phyloP scores from a whole-genome alignment of 2,329 filamentous ascomycete species.

The Daldinia sp. region DNA sequence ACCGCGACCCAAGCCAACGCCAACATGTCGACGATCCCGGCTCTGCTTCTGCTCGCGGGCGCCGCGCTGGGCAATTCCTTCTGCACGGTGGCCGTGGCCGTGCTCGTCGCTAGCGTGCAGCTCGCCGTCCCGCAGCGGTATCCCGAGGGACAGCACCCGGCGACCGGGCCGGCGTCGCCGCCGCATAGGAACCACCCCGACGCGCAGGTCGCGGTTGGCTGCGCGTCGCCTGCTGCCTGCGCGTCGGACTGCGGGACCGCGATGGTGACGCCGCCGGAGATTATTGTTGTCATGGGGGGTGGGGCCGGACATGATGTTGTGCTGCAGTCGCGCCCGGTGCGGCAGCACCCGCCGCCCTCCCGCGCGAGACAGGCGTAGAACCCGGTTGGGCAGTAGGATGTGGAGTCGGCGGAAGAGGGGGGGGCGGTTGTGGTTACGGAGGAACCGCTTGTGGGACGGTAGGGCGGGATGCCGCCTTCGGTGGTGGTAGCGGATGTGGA shows the following conservation, averaged over 20 bases:
- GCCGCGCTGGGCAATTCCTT: slow-evolving; percentile 56
- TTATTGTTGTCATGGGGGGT: slow-evolving; percentile 64
- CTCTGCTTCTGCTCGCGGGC: not conserved
- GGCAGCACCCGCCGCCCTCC: slow-evolving; percentile 86
- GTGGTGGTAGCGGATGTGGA: slow-evolving; percentile 45
- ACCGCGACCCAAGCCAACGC: not conserved
- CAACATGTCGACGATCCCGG: not conserved
- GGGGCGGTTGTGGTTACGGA: slow-evolving; percentile 35
- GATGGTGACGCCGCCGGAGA: slow-evolving; percentile 75
- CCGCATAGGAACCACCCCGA: slow-evolving; percentile 80
- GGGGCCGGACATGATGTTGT: slow-evolving; percentile 78
- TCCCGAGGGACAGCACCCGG: slow-evolving; percentile 85
- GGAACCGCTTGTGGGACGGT: slow-evolving; percentile 50
- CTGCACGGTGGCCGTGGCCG: slow-evolving; percentile 64
- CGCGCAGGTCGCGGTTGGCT: slow-evolving; percentile 66
- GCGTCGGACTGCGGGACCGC: slow-evolving; percentile 66
- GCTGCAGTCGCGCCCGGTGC: slow-evolving; percentile 84
- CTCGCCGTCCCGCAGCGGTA: slow-evolving; percentile 77
- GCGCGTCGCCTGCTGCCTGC: slow-evolving; percentile 48
- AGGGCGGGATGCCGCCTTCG: slow-evolving; percentile 48
- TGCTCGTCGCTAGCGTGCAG: slow-evolving; percentile 67
- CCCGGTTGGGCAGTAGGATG: slow-evolving; percentile 77
- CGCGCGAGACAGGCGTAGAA: slow-evolving; percentile 91
- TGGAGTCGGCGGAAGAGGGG: slow-evolving; percentile 40
- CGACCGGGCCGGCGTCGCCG: slow-evolving; percentile 63